Evolutionary conservation across 1,284 basidiomycete genomes (phyloP), one percentile per base, ranked within the genome.

Genomic region (Fistulina hepatica): DNA sequence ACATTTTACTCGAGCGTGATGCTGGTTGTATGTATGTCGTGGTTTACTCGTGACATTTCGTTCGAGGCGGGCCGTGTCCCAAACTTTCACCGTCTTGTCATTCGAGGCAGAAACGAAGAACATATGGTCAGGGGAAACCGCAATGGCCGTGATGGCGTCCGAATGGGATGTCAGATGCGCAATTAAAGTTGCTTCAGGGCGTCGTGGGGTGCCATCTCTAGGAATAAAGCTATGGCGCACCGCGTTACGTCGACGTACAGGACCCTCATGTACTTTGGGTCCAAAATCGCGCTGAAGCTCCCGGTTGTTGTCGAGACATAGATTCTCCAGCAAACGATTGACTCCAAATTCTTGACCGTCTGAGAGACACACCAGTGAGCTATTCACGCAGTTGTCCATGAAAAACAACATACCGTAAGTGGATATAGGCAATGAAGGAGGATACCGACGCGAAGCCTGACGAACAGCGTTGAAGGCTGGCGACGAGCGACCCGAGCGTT

Each of bases 81-180:
- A 67, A n/a, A 68, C 68, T 53, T 86, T 83, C 44, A 93, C 72
- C 0, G 78, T 81, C 46, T 80, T 79, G 52, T 95, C 91, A 46
- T 85, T 78, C 2, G 90, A 93, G 0, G 80, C 74, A 0, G 92
- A 85, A 1, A 90, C 81, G 50, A 98, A 97, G 66, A 97, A 99
- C 46, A 81, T 63, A 46, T 95, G 90, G 54, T 98, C 95, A 0
- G 92, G 90, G 2, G 94, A 83, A 8, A 94, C 85, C 1, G 82
- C 81, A 12, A 98, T 65, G 2, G 78, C 73, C 1, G 82, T 90
- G 43, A 98, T 68, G 1, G 76, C 68, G 12, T 81, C 83, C 0
- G 76, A 73, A 52, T 97, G 92, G 7, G 89, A 88, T 15, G 73
- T 73, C n/a, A 94, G 69, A 55, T 94, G 83, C 0, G 84, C 81